Percentiles rank a stretch among this genome's conserved stretches.
These are phyloP conservation scores for Luzula sylvatica DNA, from an alignment of 176 grass and related monocot species.

Conservation along the genomic window DNA sequence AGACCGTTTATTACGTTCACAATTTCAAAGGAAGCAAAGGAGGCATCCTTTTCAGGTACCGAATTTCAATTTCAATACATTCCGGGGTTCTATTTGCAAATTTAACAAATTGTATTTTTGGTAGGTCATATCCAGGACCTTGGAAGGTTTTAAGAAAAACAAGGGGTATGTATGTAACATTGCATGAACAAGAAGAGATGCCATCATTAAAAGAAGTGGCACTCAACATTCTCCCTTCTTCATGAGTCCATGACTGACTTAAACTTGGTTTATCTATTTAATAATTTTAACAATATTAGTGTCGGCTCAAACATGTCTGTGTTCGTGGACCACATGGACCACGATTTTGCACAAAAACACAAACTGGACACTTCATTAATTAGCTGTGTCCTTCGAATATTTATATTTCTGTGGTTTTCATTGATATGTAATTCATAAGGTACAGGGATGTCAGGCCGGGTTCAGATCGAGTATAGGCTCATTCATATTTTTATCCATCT, in stretches of 20 bases:
- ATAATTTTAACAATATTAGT: background rate
- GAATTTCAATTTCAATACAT: background rate
- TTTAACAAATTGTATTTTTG: background rate
- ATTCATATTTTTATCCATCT: too few relatives aligned
- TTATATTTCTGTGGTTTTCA: too few relatives aligned
- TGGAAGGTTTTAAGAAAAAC: slow-evolving; percentile 82
- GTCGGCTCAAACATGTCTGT: too few relatives aligned
- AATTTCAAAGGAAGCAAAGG: slow-evolving; percentile 93
- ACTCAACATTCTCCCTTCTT: slow-evolving; percentile 82
- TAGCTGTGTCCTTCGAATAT: too few relatives aligned
- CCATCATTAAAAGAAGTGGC: slow-evolving; percentile 86
- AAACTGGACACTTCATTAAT: too few relatives aligned
- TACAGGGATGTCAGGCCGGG: too few relatives aligned
- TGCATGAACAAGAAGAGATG: slow-evolving; percentile 86
- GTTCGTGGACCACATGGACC: too few relatives aligned
- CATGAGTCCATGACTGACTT: too few relatives aligned
- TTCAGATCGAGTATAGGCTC: too few relatives aligned
- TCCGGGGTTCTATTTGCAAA: background rate
- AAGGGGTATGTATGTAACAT: slow-evolving; percentile 46
- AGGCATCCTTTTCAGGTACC: slow-evolving; percentile 77
- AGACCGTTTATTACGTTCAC: slow-evolving; percentile 92
- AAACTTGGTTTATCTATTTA: slow-evolving; percentile 3
- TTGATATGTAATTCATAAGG: too few relatives aligned
- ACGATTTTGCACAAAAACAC: too few relatives aligned
- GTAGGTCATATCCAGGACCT: slow-evolving; percentile 81